Percentiles rank a stretch among this genome's conserved stretches.
These are phyloP conservation scores for Phytophthora macrochlamydospora DNA, from an alignment of 352 stramenopile genomes.

Conservation along the genomic window DNA sequence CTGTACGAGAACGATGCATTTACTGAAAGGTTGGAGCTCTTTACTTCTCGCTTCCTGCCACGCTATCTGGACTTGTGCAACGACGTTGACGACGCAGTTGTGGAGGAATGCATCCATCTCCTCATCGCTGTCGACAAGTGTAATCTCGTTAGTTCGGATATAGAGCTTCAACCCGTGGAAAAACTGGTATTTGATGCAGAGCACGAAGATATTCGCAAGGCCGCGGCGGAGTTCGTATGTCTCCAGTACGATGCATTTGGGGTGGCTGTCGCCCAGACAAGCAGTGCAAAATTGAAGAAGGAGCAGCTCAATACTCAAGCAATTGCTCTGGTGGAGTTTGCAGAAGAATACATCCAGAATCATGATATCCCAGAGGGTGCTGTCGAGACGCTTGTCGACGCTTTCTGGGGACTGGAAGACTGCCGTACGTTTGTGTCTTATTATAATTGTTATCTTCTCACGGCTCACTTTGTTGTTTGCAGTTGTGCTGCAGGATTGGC, in stretches of 20 bases:
- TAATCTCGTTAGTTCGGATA: constrained; percentile 78
- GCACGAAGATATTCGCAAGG: constrained; percentile 76
- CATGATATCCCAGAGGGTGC: constrained; percentile 58
- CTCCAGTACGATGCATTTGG: constrained; percentile 90
- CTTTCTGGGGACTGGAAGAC: constrained; percentile 86
- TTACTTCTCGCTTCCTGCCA: constrained; percentile 79
- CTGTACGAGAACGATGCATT: constrained; percentile 86
- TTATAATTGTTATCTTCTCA: neutral
- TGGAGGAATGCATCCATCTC: constrained; percentile 70
- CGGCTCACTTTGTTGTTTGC: constrained; percentile 13
- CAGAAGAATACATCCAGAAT: constrained; percentile 84
- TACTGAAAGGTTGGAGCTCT: constrained; percentile 71
- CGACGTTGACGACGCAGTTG: constrained; percentile 77
- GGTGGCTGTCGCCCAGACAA: constrained; percentile 68
- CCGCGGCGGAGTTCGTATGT: constrained; percentile 85
- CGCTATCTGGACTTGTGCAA: constrained; percentile 84
- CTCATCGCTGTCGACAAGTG: constrained; percentile 85
- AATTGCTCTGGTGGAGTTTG: constrained; percentile 90
- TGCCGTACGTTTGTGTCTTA: constrained; percentile 63
- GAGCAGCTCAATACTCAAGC: constrained; percentile 87
- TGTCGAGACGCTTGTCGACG: constrained; percentile 81
- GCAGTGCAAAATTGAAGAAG: constrained; percentile 66
- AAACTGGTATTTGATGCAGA: constrained; percentile 81
- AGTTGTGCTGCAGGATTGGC: constrained; percentile 89
- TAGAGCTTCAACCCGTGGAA: constrained; percentile 80